Evolutionary conservation across 129 eudicot species (phyloP).

Genomic region (Artemisia annua): DNA sequence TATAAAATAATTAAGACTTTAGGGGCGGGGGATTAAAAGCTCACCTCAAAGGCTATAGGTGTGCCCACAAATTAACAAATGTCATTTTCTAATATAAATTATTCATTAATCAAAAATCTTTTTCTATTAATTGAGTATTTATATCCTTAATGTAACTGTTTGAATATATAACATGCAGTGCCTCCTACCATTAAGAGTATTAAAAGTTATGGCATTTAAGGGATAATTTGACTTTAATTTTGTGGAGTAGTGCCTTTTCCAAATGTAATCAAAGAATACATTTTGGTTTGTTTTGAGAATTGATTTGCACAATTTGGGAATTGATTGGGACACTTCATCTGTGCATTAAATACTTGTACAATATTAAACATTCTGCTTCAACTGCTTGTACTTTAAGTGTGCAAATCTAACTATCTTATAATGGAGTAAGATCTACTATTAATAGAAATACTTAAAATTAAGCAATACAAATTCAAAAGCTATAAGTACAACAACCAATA

Average conservation of each 20-base stretch:
- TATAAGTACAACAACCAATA: too few relatives aligned
- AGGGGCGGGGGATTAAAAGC: constrained; percentile 18
- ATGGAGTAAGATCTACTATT: too few relatives aligned
- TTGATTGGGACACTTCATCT: too few relatives aligned
- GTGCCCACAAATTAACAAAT: constrained; percentile 6
- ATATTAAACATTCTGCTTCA: too few relatives aligned
- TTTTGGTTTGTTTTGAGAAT: background rate
- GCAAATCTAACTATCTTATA: too few relatives aligned
- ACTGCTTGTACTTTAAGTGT: too few relatives aligned
- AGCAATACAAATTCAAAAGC: too few relatives aligned
- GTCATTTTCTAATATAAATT: constrained; percentile 14
- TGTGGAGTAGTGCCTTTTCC: background rate
- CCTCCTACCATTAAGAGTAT: background rate
- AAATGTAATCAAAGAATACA: background rate
- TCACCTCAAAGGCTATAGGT: constrained; percentile 21
- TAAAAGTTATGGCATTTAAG: background rate
- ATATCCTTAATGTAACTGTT: background rate
- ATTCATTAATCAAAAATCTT: background rate
- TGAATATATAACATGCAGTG: constrained; percentile 4
- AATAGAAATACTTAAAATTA: too few relatives aligned
- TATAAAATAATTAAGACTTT: constrained; percentile 11
- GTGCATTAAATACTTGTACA: too few relatives aligned
- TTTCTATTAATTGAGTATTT: background rate
- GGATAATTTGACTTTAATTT: constrained; percentile 20
- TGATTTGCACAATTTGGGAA: too few relatives aligned